phyloP scores from a whole-genome alignment of 345 rosid species.

The Rhodamnia argentea region DNA sequence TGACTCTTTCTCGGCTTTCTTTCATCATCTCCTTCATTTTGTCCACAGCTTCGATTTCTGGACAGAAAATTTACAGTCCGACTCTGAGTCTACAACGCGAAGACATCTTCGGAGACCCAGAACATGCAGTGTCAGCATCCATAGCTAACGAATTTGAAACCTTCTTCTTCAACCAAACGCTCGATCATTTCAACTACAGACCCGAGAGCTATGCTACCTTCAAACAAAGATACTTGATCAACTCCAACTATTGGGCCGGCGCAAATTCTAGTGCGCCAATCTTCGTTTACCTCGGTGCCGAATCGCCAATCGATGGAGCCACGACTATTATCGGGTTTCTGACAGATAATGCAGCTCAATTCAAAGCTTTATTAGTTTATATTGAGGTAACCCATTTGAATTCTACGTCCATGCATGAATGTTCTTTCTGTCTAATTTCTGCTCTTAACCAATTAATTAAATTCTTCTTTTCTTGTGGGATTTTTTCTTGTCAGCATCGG shows the following conservation, averaged over 20 bases:
- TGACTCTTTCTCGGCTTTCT: not conserved
- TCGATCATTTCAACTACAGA: not conserved
- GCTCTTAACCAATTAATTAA: not conserved
- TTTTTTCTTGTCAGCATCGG: not conserved
- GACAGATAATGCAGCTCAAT: not conserved
- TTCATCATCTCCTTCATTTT: not conserved
- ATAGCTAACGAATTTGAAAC: not conserved
- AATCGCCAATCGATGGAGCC: rapidly evolving
- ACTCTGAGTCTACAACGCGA: not conserved
- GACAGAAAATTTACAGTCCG: not conserved
- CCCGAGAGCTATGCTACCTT: not conserved
- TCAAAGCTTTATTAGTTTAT: not conserved
- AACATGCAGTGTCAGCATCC: not conserved
- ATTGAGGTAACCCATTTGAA: not conserved
- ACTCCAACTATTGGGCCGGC: not conserved
- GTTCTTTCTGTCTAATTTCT: not conserved
- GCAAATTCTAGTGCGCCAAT: not conserved
- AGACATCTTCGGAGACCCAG: not conserved
- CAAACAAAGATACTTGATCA: not conserved
- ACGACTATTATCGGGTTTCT: not conserved
- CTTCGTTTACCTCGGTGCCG: not conserved
- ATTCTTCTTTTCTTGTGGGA: not conserved
- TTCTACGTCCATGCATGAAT: not conserved
- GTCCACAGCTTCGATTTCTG: not conserved
- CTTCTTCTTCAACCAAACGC: not conserved